Base-by-base conservation (phyloP, 2,329 filamentous ascomycete species). In the Knufia fluminis region DNA sequence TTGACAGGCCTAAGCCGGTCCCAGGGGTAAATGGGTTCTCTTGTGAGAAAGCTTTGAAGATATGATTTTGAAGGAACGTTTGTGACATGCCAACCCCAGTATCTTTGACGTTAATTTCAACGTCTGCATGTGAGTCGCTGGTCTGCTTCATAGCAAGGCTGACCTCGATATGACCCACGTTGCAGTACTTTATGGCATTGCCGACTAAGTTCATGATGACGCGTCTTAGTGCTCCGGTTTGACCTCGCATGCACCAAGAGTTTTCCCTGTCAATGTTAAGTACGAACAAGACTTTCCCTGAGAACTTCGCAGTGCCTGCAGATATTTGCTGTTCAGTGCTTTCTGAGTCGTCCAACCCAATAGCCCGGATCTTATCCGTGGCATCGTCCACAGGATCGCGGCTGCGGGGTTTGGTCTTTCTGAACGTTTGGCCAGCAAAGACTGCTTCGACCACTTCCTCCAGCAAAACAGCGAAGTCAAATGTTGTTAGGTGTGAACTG, bases 21-120 rank as follows among this genome's bases (percentile, higher is more conserved):
- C 81, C 80, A 0, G 73, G 68, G 0, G 71, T 64, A 1, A 83
- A 60, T 1, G 64, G 59, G 35, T 81, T 70, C 56, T 83, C 80
- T 51, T 84, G 80, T 0, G 71, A 66, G 54, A 84, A 84, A 0
- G 80, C 74, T 0, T 70, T 73, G 58, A 80, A 84, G 7, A 65
- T 35, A 14, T 58, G 52, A 23, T 57, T 59, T 4, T 58, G 61
- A 39, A 52, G 56, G 62, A 51, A 57, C 14, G 45, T 41, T 28
- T 24, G 59, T 53, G 10, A 54, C 55, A 65, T 65, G 4, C 63
- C 63, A 4, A 56, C 55, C 8, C 63, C 63, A 0, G 62, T 63
- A 33, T 65, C 63, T 23, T 55, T 58, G 12, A 65, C 58, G 0
- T 44, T 60, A 7, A 59, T 51, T 14, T 50, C 57, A 2, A 62